A percentile compares a stretch with the other conserved stretches of the same genome.
phyloP scores from a whole-genome alignment of 176 grass and related monocot species.

The Juncus inflexus region DNA sequence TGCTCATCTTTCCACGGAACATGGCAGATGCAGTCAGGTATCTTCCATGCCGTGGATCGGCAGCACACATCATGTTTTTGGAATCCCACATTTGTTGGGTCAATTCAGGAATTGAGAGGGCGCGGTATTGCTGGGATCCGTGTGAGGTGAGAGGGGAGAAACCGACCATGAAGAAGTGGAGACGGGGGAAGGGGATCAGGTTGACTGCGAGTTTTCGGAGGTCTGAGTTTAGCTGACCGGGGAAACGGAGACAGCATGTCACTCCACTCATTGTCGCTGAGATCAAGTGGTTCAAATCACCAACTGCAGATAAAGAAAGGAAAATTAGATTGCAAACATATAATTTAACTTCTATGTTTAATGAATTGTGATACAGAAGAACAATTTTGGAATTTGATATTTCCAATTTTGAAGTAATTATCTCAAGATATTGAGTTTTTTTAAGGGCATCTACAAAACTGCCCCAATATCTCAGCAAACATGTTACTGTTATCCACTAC shows the following conservation, averaged over 20 bases:
- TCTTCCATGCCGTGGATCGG: conserved; percentile 51
- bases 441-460: too few species aligned
- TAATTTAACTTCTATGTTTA: too few species aligned
- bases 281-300: conserved; percentile 72
- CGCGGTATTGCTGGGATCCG: conserved; percentile 68
- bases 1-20: conserved; percentile 92
- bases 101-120: conserved; percentile 61
- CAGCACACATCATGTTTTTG: conserved; percentile 89
- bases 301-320: conserved; percentile 41
- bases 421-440: not conserved
- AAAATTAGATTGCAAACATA: conserved; percentile 17
- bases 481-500: too few species aligned
- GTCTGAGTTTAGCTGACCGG: conserved; percentile 74
- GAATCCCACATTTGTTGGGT: conserved; percentile 82
- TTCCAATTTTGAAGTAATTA: not conserved
- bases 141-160: conserved; percentile 64
- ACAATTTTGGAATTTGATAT: not conserved
- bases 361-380: not conserved
- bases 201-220: conserved; percentile 77
- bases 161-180: conserved; percentile 89
- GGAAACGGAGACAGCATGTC: conserved; percentile 76
- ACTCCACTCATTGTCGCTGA: conserved; percentile 73
- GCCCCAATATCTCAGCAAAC: too few species aligned
- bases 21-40: conserved; percentile 72
- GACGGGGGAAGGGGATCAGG: conserved; percentile 71